These are phyloP conservation scores for Scortechinia acanthostroma DNA, from an alignment of 2,329 filamentous ascomycete species.

Conservation along the genomic window DNA sequence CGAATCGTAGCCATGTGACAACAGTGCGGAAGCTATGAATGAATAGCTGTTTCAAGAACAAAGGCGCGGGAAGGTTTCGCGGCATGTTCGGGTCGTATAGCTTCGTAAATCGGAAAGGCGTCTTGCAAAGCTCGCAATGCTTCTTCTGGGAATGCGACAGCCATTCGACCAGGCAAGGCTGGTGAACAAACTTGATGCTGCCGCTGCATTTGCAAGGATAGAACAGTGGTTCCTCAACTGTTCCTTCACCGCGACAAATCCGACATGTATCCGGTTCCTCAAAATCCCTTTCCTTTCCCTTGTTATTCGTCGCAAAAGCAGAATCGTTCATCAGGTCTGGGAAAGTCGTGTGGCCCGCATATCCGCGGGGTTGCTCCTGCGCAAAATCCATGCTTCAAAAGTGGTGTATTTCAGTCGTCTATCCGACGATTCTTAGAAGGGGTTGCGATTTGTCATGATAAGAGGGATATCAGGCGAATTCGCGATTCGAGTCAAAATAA, in stretches of 20 bases:
- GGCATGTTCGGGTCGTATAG: slow-evolving; percentile 95
- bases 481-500: no score
- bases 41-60: slow-evolving; percentile 74
- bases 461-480: no score
- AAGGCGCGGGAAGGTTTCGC: slow-evolving; percentile 66
- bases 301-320: neutral
- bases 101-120: slow-evolving; percentile 94
- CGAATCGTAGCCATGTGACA: slow-evolving; percentile 70
- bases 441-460: no score
- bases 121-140: slow-evolving; percentile 98
- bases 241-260: slow-evolving; percentile 88
- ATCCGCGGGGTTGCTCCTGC: neutral
- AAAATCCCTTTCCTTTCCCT: neutral
- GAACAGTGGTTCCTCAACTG: slow-evolving; percentile 77
- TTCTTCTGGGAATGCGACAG: slow-evolving; percentile 98
- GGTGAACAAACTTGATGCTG: slow-evolving; percentile 97
- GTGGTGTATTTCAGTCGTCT: no score
- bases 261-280: slow-evolving; percentile 76
- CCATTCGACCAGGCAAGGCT: slow-evolving; percentile 98
- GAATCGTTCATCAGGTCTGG: slow-evolving; percentile 2
- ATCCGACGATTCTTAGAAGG: no score
- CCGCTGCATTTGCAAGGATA: slow-evolving; percentile 98
- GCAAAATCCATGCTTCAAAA: neutral
- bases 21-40: slow-evolving; percentile 68
- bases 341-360: neutral